Percentiles rank a stretch among this genome's conserved stretches.
These are phyloP conservation scores for Myriosclerotinia curreyana DNA, from an alignment of 2,329 filamentous ascomycete species.

Conservation along the genomic window DNA sequence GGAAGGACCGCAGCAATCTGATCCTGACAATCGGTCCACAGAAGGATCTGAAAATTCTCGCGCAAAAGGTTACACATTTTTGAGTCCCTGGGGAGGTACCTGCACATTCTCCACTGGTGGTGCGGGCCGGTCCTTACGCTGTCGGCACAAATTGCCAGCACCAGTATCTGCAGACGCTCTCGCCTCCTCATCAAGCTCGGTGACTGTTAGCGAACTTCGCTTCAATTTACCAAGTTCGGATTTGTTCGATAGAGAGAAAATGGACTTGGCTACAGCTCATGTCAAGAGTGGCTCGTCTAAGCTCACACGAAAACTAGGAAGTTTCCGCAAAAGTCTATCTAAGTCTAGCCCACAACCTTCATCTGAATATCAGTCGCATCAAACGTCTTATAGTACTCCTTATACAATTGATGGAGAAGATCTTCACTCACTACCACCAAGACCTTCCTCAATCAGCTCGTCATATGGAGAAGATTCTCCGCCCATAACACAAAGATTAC, in stretches of 20 bases:
- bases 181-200: constrained; percentile 23
- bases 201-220: constrained; percentile 72
- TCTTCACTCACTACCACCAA: constrained; percentile 31
- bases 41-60: constrained; percentile 25
- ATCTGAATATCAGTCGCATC: constrained; percentile 27
- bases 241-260: constrained; percentile 40
- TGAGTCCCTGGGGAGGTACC: constrained; percentile 79
- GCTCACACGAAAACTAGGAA: constrained; percentile 26
- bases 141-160: constrained; percentile 65
- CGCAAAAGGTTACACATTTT: constrained; percentile 67
- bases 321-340: constrained; percentile 16
- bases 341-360: constrained; percentile 33
- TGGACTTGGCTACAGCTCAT: constrained; percentile 17
- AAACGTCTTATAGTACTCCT: constrained; percentile 30
- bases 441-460: constrained; percentile 27
- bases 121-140: constrained; percentile 71
- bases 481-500: not conserved
- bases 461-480: constrained; percentile 22
- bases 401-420: constrained; percentile 31
- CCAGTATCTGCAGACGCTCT: constrained; percentile 34
- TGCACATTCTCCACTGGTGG: constrained; percentile 83
- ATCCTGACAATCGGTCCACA: constrained; percentile 8
- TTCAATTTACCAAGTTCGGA: constrained; percentile 76
- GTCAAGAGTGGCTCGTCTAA: constrained; percentile 19
- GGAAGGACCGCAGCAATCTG: constrained; percentile 11